phyloP scores from a whole-genome alignment of 257 asterid genomes.

The Forsythia viridissima region DNA sequence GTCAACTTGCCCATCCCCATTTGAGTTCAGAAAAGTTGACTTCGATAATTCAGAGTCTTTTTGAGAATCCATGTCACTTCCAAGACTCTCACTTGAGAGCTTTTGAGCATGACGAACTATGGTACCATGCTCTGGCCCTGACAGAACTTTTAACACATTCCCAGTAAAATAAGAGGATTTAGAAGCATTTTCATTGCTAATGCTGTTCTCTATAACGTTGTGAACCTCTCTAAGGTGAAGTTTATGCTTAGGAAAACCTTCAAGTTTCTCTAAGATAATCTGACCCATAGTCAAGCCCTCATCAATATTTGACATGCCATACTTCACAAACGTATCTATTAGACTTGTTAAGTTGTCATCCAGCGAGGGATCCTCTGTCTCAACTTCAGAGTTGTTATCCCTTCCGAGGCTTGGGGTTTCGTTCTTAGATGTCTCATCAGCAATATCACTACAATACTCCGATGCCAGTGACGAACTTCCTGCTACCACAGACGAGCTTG shows the following conservation, averaged over 20 bases:
- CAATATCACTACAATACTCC: constrained; percentile 91
- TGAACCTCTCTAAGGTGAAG: constrained; percentile 38
- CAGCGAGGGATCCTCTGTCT: constrained; percentile 66
- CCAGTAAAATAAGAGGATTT: constrained; percentile 43
- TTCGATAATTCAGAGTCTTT: constrained; percentile 63
- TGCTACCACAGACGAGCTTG: constrained; percentile 46
- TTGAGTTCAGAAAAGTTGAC: constrained; percentile 43
- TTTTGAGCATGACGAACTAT: constrained; percentile 56
- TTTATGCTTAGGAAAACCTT: constrained; percentile 69
- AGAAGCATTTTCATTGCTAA: constrained; percentile 60
- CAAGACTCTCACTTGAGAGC: constrained; percentile 73
- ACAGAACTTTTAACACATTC: constrained; percentile 31
- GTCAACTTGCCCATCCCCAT: constrained; percentile 51
- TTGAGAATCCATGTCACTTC: constrained; percentile 71
- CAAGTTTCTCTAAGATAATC: constrained; percentile 87
- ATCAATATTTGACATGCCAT: constrained; percentile 91
- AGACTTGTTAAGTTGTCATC: constrained; percentile 77
- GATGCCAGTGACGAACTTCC: constrained; percentile 73
- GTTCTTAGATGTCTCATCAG: constrained; percentile 83
- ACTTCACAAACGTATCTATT: constrained; percentile 84
- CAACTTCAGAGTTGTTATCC: constrained; percentile 80
- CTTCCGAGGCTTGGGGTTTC: constrained; percentile 73
- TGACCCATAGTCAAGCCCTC: constrained; percentile 97
- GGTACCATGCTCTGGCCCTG: constrained; percentile 37
- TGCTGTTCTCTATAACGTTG: constrained; percentile 34